Evolutionary conservation across 257 asterid genomes (phyloP), one percentile per base, ranked within the genome.

Genomic region (Gentiana macrophylla): DNA sequence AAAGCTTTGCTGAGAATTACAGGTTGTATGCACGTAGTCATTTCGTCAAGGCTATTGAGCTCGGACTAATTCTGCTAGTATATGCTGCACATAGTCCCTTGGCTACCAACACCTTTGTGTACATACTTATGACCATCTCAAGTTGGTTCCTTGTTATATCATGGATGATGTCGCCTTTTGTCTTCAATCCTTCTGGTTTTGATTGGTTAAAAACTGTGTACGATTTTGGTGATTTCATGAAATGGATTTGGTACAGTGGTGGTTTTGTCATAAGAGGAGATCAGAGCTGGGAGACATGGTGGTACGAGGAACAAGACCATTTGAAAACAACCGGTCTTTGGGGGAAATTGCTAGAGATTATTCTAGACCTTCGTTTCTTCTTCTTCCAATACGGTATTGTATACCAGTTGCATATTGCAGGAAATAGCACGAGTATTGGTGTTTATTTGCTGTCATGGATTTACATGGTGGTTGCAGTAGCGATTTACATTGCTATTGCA

Each of bases 171-270:
- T 72, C 94, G 2, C 98, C 98, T 15, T 90, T 90, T 61, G 56
- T 86, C 53, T 90, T 90, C 60, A 86, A 90, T 55, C 98, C 98
- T 37, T 84, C 94, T 0, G 97, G 96, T 50, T 86, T 86, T 34
- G 97, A 90, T 77, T 90, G 97, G 98, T 76, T 90, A 76, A 90
- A 82, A 69, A 90, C 95, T 2, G 98, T 90, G 36, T 90, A 86
- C 11, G 98, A 90, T 67, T 86, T 86, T 37, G 94, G 78, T 35
- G 95, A 80, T 52, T 90, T 86, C 54, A 69, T 90, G 63, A 78
- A 64, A 55, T 90, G 98, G 98, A 56, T 90, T 59, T 84, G 95
- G 96, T 87, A 70, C 67, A 80, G 47, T 52, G 67, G 72, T 12
- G 97, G 95, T 37, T 82, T 87, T 65, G 67, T 91, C 44, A 78